Conservation (phyloP, 441 rosid species). For the Populus hybrid region DNA sequence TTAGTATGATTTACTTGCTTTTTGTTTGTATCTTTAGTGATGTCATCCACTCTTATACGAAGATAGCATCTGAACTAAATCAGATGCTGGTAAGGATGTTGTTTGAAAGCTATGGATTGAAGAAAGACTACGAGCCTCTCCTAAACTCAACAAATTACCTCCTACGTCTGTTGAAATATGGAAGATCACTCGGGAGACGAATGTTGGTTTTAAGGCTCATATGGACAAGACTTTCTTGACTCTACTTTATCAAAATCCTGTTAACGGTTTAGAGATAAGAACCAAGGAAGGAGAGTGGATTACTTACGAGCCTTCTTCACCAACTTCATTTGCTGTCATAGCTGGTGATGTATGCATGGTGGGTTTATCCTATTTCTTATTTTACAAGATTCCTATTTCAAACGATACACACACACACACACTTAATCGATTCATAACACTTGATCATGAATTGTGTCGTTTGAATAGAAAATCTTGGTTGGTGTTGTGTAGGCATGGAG, state of each 20-base stretch:
- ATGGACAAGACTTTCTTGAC: constrained; percentile 68
- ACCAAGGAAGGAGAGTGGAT: constrained; percentile 51
- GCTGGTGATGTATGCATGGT: constrained; percentile 74
- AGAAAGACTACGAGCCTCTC: constrained; percentile 39
- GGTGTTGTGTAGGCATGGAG: no score
- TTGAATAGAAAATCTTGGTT: no score
- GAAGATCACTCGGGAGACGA: constrained; percentile 32
- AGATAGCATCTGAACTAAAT: constrained; percentile 42
- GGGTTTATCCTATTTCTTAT: not conserved
- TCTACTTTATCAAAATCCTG: constrained; percentile 58
- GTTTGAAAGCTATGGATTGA: constrained; percentile 62
- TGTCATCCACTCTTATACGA: constrained; percentile 36
- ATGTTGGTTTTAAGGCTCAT: constrained; percentile 47
- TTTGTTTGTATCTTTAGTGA: constrained; percentile 28
- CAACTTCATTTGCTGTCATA: constrained; percentile 48
- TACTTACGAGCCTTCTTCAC: constrained; percentile 43
- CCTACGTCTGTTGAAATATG: constrained; percentile 53
- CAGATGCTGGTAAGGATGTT: constrained; percentile 50
- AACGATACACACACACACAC: not conserved
- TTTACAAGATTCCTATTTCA: not conserved
- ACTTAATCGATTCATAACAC: no score
- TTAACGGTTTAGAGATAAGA: constrained; percentile 50
- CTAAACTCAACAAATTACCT: constrained; percentile 44
- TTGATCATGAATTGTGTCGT: no score
- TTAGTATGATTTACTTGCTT: not conserved